phyloP scores from a whole-genome alignment of 2,329 filamentous ascomycete genomes.

The Aotearoamyces nothofagi region DNA sequence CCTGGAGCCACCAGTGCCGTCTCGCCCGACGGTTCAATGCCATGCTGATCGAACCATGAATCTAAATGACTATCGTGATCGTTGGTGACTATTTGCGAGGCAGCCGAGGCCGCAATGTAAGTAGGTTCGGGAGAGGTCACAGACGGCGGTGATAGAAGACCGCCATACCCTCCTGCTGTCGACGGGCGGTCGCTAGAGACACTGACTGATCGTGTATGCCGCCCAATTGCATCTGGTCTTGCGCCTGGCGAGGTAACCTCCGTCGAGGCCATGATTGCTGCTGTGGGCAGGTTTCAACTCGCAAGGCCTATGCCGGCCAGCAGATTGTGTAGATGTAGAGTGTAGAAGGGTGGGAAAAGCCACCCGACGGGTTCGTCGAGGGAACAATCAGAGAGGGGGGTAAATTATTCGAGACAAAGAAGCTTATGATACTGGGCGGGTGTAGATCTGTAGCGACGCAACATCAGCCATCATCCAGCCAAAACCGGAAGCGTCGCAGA shows the following conservation, averaged over 20 bases:
- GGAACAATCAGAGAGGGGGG: too few species aligned
- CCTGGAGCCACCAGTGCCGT: constrained; percentile 20
- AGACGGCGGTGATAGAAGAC: constrained; percentile 50
- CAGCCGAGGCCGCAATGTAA: constrained; percentile 78
- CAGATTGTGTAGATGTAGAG: too few species aligned
- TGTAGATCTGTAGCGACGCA: too few species aligned
- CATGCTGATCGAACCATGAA: constrained; percentile 54
- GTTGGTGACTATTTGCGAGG: constrained; percentile 82
- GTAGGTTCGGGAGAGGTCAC: constrained; percentile 61
- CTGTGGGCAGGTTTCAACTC: too few species aligned
- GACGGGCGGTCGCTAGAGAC: constrained; percentile 60
- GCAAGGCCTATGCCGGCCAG: too few species aligned
- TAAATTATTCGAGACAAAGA: too few species aligned
- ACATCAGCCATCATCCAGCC: too few species aligned
- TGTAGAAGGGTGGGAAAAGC: too few species aligned
- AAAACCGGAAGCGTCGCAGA: too few species aligned
- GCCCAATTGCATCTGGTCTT: neutral
- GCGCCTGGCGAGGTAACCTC: neutral
- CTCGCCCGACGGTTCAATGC: constrained; percentile 47
- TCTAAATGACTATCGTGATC: constrained; percentile 65
- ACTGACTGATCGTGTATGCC: constrained; percentile 28
- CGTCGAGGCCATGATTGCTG: neutral
- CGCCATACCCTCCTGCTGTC: constrained; percentile 35
- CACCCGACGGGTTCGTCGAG: too few species aligned
- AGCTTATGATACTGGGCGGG: too few species aligned